Evolutionary conservation across 2,329 filamentous ascomycete species (phyloP), one percentile per base, ranked within the genome.

Genomic region (Fragosphaeria purpurea): DNA sequence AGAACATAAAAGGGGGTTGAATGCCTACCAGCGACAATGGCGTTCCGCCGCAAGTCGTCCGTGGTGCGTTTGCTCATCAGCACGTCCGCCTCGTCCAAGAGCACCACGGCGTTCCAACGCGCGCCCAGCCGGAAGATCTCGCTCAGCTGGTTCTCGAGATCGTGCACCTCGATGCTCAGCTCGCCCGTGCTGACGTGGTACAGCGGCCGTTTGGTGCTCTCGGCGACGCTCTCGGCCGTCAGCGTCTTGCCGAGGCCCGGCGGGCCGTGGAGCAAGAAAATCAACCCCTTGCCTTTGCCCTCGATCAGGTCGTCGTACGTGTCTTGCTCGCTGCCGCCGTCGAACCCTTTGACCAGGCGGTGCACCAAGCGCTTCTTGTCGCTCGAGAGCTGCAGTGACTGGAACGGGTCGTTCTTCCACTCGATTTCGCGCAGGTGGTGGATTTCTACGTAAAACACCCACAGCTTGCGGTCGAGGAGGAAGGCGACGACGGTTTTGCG

Each of bases 51-150:
- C 6, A 70, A 56, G 53, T 69, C 64, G 45, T 64, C 57, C 4
- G 59, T 56, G 3, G 42, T 39, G 2, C 58, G 50, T 12, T 53
- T 42, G 38, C 52, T 51, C 32, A 59, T 50, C 31, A 56, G 55
- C 41, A 59, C 55, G 56, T 83, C 80, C 10, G 79, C 83, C 67
- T 88, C 84, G 60, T 88, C 84, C 1, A 88, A 75, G 4, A 88
- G 73, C 0, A 88, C 69, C 5, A 88, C 78, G 0, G 83, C 83
- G 44, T 83, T 82, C 84, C 84, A 88, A 1, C 75, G 76, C 53
- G 86, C 80, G 1, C 84, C 84, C 53, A 89, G 83, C 60, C 87
- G 82, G 54, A 90, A 74, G 53, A 86, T 84, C 52, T 78, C 77
- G 59, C 77, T 79, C 35, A 87, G 72, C 58, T 82, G 81, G 11